Conservation (phyloP, 2,329 filamentous ascomycete species). For the Alternaria conjuncta region DNA sequence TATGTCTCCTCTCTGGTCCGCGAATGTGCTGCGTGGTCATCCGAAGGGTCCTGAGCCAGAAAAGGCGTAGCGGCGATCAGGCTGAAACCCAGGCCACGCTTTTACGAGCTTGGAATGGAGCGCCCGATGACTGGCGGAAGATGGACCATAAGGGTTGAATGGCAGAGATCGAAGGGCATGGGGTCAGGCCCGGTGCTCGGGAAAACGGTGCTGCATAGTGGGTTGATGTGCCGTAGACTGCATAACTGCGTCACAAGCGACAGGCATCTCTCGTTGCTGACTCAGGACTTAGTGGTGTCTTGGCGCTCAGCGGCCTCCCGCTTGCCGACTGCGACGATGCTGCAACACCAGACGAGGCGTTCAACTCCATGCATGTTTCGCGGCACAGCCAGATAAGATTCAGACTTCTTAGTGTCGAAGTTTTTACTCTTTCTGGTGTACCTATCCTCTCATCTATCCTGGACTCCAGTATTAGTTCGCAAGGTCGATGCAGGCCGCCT, state of each 20-base stretch:
- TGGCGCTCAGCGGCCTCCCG: slow-evolving; percentile 8
- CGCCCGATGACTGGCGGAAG: slow-evolving; percentile 2
- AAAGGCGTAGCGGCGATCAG: slow-evolving; percentile 5
- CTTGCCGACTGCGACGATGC: background rate
- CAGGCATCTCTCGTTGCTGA: slow-evolving; percentile 8
- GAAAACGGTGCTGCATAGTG: slow-evolving; percentile 16
- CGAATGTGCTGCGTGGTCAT: slow-evolving; percentile 2
- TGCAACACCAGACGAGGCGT: slow-evolving; percentile 1
- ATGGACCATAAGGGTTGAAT: slow-evolving; percentile 7
- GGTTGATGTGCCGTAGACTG: slow-evolving; percentile 7
- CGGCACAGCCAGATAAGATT: background rate
- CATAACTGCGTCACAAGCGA: slow-evolving; percentile 10
- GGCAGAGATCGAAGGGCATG: slow-evolving; percentile 10
- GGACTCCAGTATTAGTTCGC: background rate
- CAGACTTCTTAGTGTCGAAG: background rate
- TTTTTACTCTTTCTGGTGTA: background rate
- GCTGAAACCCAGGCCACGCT: slow-evolving; percentile 7
- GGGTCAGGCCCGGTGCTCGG: slow-evolving; percentile 8
- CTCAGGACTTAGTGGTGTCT: background rate
- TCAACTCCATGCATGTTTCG: background rate
- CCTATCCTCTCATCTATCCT: background rate
- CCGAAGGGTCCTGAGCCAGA: background rate
- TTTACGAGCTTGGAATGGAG: slow-evolving; percentile 2
- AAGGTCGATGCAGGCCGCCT: slow-evolving; percentile 1
- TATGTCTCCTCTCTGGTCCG: background rate